Evolutionary conservation across 345 rosid species (phyloP).

Genomic region (Abelmoschus esculentus): DNA sequence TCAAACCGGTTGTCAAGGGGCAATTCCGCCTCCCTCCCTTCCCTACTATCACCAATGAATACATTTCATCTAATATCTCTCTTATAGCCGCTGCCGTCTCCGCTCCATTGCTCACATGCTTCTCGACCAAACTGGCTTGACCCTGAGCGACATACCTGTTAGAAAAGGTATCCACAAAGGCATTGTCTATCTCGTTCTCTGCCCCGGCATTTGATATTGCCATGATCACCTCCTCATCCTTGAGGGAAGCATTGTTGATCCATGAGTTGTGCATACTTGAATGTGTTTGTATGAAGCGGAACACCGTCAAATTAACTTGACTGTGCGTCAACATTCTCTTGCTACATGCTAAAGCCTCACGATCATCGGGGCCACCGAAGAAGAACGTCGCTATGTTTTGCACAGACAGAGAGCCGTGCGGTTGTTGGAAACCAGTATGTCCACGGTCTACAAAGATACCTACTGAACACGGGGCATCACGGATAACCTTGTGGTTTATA

Average conservation of each 20-base stretch:
- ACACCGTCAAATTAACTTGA: conserved; percentile 42
- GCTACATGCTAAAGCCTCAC: conserved; percentile 77
- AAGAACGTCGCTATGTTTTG: conserved; percentile 65
- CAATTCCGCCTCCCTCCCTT: conserved; percentile 41
- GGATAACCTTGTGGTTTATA: conserved; percentile 59
- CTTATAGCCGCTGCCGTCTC: conserved; percentile 40
- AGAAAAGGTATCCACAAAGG: conserved; percentile 47
- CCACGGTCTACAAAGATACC: conserved; percentile 64
- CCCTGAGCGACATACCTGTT: conserved; percentile 55
- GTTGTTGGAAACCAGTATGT: conserved; percentile 64
- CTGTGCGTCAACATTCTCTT: conserved; percentile 42
- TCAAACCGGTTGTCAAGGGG: conserved; percentile 50
- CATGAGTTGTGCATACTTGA: neutral
- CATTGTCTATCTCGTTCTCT: conserved; percentile 39
- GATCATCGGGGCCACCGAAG: conserved; percentile 85
- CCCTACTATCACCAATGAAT: conserved; percentile 58
- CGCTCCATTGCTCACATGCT: conserved; percentile 31
- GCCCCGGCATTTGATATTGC: conserved; percentile 33
- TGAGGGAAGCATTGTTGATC: conserved; percentile 2
- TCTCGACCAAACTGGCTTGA: conserved; percentile 47
- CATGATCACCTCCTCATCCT: conserved; percentile 31
- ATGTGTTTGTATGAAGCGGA: conserved; percentile 32
- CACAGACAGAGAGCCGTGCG: conserved; percentile 32
- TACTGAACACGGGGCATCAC: conserved; percentile 72
- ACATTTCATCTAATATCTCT: conserved; percentile 46